Percentiles rank a stretch among this genome's conserved stretches.
These are phyloP conservation scores for Apiospora phragmitis DNA, from an alignment of 2,329 filamentous ascomycete species.

Conservation along the genomic window DNA sequence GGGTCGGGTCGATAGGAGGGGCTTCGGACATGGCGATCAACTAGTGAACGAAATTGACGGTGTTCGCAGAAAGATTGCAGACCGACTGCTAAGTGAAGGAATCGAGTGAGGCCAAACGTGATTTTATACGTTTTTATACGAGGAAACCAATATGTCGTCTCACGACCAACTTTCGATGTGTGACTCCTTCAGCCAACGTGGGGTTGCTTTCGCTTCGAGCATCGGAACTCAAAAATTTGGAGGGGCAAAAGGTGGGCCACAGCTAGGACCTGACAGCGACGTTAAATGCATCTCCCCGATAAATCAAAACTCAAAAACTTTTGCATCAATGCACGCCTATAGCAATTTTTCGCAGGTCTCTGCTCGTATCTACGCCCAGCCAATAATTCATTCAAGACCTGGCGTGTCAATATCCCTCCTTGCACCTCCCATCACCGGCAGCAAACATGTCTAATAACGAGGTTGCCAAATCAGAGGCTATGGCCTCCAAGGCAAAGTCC, in stretches of 20 bases:
- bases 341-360: not conserved
- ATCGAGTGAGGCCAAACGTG: not conserved
- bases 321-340: not conserved
- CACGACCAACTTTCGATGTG: constrained; percentile 11
- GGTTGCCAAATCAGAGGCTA: constrained; percentile 19
- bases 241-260: constrained; percentile 25
- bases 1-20: constrained; percentile 23
- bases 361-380: not conserved
- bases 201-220: constrained; percentile 12
- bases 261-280: constrained; percentile 19
- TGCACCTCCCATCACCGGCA: not conserved
- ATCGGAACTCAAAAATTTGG: constrained; percentile 1
- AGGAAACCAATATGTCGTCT: not conserved
- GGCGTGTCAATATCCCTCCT: not conserved
- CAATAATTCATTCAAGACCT: not conserved
- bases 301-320: not conserved
- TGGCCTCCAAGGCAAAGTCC: constrained; percentile 32
- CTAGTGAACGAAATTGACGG: not conserved
- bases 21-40: constrained; percentile 33
- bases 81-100: not conserved
- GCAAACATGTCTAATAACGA: constrained; percentile 22
- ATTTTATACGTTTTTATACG: not conserved
- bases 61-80: not conserved
- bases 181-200: constrained; percentile 23
- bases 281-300: not conserved